These are phyloP conservation scores for Podospora tetraspora DNA, from an alignment of 495 filamentous ascomycete genomes.

Conservation along the genomic window DNA sequence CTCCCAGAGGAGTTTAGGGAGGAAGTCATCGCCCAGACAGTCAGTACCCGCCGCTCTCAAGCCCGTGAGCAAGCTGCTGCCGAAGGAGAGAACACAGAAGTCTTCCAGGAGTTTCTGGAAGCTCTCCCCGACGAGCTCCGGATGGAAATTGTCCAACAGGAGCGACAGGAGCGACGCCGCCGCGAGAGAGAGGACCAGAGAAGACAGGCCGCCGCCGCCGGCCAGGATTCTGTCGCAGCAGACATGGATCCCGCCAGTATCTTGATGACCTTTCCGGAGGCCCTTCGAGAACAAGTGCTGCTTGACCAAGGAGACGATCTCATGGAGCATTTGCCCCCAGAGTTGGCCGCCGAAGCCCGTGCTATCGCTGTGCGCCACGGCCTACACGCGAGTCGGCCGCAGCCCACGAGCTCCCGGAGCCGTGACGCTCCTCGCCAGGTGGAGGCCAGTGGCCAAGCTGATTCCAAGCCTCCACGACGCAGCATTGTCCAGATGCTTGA, in stretches of 20 bases:
- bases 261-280: conserved; percentile 81
- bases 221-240: conserved; percentile 53
- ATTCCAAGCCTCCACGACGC: conserved; percentile 63
- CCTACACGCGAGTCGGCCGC: conserved; percentile 17
- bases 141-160: conserved; percentile 81
- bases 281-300: conserved; percentile 76
- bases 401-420: conserved; percentile 21
- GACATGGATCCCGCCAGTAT: conserved; percentile 95
- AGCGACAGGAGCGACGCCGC: conserved; percentile 81
- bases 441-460: conserved; percentile 26
- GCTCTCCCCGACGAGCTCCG: conserved; percentile 87
- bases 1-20: conserved; percentile 92
- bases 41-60: conserved; percentile 74
- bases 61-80: conserved; percentile 59
- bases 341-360: conserved; percentile 80
- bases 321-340: conserved; percentile 75
- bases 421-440: conserved; percentile 28
- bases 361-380: conserved; percentile 40
- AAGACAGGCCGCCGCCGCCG: conserved; percentile 47
- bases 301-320: conserved; percentile 89
- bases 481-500: conserved; percentile 93
- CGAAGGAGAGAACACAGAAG: conserved; percentile 79
- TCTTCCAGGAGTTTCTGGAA: conserved; percentile 90
- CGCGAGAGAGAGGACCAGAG: conserved; percentile 74
- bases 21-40: conserved; percentile 85